A percentile compares a stretch with the other conserved stretches of the same genome.
phyloP scores from a whole-genome alignment of 192 early-diverging fungal genomes.

The Entrophospora sp. region DNA sequence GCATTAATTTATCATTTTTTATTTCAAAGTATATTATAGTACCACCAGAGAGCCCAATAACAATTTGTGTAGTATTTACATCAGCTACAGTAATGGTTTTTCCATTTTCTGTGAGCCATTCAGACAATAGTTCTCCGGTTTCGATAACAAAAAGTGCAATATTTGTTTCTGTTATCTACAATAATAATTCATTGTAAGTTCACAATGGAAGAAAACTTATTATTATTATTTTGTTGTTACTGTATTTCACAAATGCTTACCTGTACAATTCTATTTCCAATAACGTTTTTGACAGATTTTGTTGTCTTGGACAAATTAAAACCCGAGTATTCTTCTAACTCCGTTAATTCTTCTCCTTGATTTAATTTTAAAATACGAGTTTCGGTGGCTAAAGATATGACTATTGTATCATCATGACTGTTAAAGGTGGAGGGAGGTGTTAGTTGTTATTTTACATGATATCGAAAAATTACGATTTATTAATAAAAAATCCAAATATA shows the following conservation, averaged over 20 bases:
- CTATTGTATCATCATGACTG: conserved; percentile 40
- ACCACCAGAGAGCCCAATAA: conserved; percentile 47
- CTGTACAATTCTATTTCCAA: conserved; percentile 50
- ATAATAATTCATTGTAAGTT: neutral
- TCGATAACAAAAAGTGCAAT: conserved; percentile 40
- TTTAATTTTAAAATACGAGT: conserved; percentile 48
- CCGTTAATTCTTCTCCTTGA: conserved; percentile 39
- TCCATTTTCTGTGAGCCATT: conserved; percentile 41
- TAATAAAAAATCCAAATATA: neutral
- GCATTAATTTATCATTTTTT: conserved; percentile 24
- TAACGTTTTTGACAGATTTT: conserved; percentile 35
- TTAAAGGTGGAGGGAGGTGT: neutral
- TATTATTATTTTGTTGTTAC: neutral
- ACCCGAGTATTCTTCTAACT: conserved; percentile 33
- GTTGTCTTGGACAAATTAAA: conserved; percentile 36
- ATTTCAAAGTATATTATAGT: conserved; percentile 52
- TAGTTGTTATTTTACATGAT: too few species aligned
- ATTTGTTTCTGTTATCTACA: conserved; percentile 39
- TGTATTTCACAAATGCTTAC: conserved; percentile 18
- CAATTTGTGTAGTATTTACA: conserved; percentile 41
- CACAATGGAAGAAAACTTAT: conserved; percentile 3
- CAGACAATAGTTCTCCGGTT: conserved; percentile 29
- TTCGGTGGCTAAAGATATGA: conserved; percentile 56
- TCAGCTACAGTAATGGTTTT: conserved; percentile 49
- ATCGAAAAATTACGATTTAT: too few species aligned